Percentiles rank a stretch among this genome's conserved stretches.
Evolutionary conservation across 2,329 filamentous ascomycete genomes (phyloP).

Genomic region (Harringtonia aguacate): DNA sequence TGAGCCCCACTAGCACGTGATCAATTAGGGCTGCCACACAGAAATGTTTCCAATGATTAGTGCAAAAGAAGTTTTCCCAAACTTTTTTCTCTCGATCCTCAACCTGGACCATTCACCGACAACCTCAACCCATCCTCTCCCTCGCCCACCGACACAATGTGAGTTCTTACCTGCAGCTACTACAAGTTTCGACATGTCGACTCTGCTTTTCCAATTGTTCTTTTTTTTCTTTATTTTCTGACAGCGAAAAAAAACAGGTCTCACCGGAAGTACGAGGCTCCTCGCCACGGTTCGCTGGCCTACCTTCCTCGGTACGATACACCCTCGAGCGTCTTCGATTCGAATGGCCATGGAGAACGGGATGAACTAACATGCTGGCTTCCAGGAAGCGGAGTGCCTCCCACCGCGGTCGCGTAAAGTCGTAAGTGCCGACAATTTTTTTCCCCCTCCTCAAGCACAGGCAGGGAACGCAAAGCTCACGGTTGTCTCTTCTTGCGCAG

Average conservation of each 20-base stretch:
- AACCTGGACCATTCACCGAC: neutral
- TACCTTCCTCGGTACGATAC: slow-evolving; percentile 50
- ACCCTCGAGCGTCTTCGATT: neutral
- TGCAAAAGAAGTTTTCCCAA: slow-evolving; percentile 4
- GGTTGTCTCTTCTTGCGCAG: slow-evolving; percentile 31
- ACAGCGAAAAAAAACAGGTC: slow-evolving; percentile 20
- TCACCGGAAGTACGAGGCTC: slow-evolving; percentile 64
- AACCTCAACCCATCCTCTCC: neutral
- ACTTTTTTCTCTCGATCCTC: slow-evolving; percentile 5
- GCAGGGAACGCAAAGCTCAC: no score
- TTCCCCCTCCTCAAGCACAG: no score
- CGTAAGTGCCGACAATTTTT: slow-evolving; percentile 47
- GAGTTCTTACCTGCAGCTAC: neutral
- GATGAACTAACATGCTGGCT: slow-evolving; percentile 7
- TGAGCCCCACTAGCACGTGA: slow-evolving; percentile 6
- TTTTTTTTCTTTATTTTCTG: neutral
- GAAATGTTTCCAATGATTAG: slow-evolving; percentile 7
- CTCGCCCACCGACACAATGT: no score
- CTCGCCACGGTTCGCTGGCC: slow-evolving; percentile 87
- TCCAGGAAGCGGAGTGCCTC: slow-evolving; percentile 14
- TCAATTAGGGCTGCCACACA: slow-evolving; percentile 11
- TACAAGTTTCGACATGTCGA: neutral
- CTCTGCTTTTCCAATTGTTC: neutral
- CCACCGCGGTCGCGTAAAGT: slow-evolving; percentile 64
- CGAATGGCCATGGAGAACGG: neutral